A percentile compares a stretch with the other conserved stretches of the same genome.
Conservation (phyloP, 768 basidiomycete genomes). For the Tylopilus rubrobrunneus region DNA sequence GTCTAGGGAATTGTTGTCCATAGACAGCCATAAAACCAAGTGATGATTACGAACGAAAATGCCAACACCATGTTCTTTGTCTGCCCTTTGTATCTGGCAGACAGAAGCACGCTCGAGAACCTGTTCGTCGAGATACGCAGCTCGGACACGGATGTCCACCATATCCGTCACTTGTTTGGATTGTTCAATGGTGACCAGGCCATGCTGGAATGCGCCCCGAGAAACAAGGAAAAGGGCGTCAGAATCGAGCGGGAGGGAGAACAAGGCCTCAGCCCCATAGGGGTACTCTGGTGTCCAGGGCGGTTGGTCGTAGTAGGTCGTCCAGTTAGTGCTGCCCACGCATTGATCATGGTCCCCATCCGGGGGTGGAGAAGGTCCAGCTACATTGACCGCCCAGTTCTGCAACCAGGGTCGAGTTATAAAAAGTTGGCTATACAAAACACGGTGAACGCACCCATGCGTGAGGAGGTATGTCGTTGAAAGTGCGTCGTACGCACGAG, state of each 20-base stretch:
- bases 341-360: conserved; percentile 13
- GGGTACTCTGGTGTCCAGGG: conserved; percentile 19
- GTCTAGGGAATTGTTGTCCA: conserved; percentile 28
- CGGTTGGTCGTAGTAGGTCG: conserved; percentile 22
- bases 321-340: conserved; percentile 19
- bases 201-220: conserved; percentile 26
- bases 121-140: conserved; percentile 17
- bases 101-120: conserved; percentile 24
- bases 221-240: conserved; percentile 30
- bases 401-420: conserved; percentile 1
- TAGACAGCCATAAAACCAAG: not conserved
- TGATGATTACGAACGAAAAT: conserved; percentile 28
- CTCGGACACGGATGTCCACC: conserved; percentile 29
- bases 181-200: conserved; percentile 27
- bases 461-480: not conserved
- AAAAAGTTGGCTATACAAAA: not conserved
- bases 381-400: conserved; percentile 1
- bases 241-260: conserved; percentile 30
- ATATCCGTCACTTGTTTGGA: conserved; percentile 26
- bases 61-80: conserved; percentile 28
- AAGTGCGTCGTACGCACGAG: conserved; percentile 4
- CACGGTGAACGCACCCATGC: conserved; percentile 7
- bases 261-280: conserved; percentile 23
- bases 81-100: conserved; percentile 27
- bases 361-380: not conserved